Percentiles rank a stretch among this genome's conserved stretches.
These are phyloP conservation scores for Coemansia sp. DNA, from an alignment of 192 early-diverging fungal species.

Conservation along the genomic window DNA sequence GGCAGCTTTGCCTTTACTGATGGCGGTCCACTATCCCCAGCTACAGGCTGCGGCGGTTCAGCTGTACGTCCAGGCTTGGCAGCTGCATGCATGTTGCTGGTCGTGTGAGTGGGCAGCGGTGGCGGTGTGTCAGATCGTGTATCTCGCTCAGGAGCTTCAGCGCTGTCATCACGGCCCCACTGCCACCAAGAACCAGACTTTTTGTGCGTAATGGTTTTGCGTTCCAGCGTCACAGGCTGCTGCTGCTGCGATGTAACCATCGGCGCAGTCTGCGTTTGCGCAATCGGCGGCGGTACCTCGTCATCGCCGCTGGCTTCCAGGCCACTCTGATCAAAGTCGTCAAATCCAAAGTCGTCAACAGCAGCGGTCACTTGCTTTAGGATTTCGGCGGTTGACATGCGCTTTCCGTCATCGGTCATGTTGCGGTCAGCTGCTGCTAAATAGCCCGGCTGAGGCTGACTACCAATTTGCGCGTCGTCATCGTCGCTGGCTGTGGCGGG, in stretches of 20 bases:
- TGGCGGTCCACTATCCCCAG: background rate
- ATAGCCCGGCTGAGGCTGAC: background rate
- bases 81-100: background rate
- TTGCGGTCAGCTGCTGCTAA: background rate
- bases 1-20: conserved; percentile 44
- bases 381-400: conserved; percentile 51
- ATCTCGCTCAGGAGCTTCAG: conserved; percentile 3
- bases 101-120: background rate
- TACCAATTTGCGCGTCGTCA: background rate
- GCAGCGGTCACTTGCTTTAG: conserved; percentile 49
- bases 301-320: conserved; percentile 9
- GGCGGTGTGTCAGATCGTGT: background rate
- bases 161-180: conserved; percentile 34
- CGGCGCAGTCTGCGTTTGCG: no score
- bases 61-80: no score
- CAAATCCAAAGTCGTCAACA: conserved; percentile 46
- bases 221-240: background rate
- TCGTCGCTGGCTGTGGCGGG: background rate
- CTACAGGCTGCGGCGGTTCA: no score
- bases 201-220: conserved; percentile 42
- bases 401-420: conserved; percentile 13
- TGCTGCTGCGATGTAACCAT: conserved; percentile 1
- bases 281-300: no score
- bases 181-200: conserved; percentile 54
- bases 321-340: conserved; percentile 41